phyloP scores from a whole-genome alignment of 768 basidiomycete genomes.

The Boletus reticuloceps region DNA sequence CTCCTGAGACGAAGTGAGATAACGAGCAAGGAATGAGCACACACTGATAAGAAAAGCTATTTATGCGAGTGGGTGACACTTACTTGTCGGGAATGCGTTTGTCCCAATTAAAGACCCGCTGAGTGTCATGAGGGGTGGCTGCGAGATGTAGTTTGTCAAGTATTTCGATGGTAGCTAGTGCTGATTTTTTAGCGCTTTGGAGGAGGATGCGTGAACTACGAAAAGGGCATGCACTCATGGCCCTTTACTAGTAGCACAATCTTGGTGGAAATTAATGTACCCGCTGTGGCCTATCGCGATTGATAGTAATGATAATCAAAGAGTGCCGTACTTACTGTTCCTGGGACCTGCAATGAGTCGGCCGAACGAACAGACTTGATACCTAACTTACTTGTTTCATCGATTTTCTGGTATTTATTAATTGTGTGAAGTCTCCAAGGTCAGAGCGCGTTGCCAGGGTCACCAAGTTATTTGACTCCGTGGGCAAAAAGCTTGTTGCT shows the following conservation, averaged over 20 bases:
- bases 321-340: neutral
- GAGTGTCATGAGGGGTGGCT: conserved; percentile 8
- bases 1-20: conserved; percentile 15
- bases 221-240: neutral
- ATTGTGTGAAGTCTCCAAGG: neutral
- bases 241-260: no score
- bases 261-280: neutral
- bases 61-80: conserved; percentile 2
- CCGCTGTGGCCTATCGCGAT: neutral
- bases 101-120: neutral
- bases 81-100: conserved; percentile 9
- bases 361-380: no score
- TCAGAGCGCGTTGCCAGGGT: neutral
- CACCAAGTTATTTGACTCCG: no score
- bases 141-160: neutral
- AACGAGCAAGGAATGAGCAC: conserved; percentile 4
- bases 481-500: no score
- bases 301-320: neutral
- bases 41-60: conserved; percentile 1
- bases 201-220: neutral
- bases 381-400: neutral
- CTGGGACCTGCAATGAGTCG: neutral
- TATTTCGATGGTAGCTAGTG: neutral
- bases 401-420: neutral
- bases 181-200: neutral